Base-by-base conservation (phyloP, 768 basidiomycete genomes). In the Boletus speciosus region DNA sequence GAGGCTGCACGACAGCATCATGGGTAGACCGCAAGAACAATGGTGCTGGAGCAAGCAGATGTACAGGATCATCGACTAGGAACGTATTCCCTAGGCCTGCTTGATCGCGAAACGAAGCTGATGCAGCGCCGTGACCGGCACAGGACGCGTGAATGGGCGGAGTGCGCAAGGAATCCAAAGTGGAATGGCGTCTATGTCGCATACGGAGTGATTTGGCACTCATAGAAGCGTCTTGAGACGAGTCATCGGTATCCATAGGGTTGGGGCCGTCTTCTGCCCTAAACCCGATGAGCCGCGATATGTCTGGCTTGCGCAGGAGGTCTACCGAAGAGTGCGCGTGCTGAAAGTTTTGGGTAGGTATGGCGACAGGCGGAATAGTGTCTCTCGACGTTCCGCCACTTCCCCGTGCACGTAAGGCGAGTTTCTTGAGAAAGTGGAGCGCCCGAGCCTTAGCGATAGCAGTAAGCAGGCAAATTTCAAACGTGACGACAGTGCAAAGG, bases 391-490 rank as follows among this genome's bases (percentile, higher is more conserved):
- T 71, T 43, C 62, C 68, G 6, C 45, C 59, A 41, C 64, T 60
- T 38, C 69, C 59, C 34, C 77, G 71, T 34, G 68, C 67, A 52
- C 70, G 74, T 6, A 57, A 31, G 25, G 68, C 66, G 44, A 63
- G 73, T 63, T 60, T 76, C 71, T 60, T 79, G 68, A 61, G 71
- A 50, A 66, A 80, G 59, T 65, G 71, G 66, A 69, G 65, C 67
- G 52, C 74, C 48, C 74, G 74, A 54, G 57, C 57, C 67, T 67
- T 51, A 21, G 12, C 52, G 46, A 50, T 16, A 27, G 49, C 10
- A 31, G 42, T 48, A 21, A 45, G 50, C 27, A 23, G 60, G 41
- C 46, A 15, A 4, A 44, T 64, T 64, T 48, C 4, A 51, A 71
- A 60, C 42, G 19, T 2, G 52, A 51, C 53, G 49, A 41, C 12